phyloP scores from a whole-genome alignment of 345 rosid species.

The Luvunga scandens region DNA sequence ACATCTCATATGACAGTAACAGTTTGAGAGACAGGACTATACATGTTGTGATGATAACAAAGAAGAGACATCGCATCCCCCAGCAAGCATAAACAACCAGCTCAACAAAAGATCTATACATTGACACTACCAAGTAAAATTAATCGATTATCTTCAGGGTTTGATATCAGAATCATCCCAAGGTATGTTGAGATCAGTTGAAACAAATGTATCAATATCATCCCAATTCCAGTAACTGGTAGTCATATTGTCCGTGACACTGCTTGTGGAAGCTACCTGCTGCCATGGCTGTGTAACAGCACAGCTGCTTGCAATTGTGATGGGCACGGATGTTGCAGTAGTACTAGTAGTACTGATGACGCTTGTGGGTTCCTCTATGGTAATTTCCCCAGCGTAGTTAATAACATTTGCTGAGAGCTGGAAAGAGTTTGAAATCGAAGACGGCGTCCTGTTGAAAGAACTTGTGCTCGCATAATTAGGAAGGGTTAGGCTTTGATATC shows the following conservation, averaged over 20 bases:
- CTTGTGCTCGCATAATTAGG: slow-evolving; percentile 23
- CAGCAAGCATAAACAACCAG: not conserved
- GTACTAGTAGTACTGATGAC: slow-evolving; percentile 11
- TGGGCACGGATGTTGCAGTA: slow-evolving; percentile 22
- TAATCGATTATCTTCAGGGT: slow-evolving; percentile 23
- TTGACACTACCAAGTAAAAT: slow-evolving; percentile 8
- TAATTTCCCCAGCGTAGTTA: slow-evolving; percentile 12
- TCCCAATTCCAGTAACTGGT: slow-evolving; percentile 56
- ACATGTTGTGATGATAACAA: slow-evolving; percentile 9
- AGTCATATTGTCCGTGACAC: slow-evolving; percentile 25
- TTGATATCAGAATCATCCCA: slow-evolving; percentile 56
- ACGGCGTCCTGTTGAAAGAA: slow-evolving; percentile 26
- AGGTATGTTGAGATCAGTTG: slow-evolving; percentile 42
- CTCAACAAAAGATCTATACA: slow-evolving; percentile 1
- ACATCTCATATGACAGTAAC: slow-evolving; percentile 8
- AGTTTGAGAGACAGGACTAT: slow-evolving; percentile 14
- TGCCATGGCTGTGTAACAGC: slow-evolving; percentile 29
- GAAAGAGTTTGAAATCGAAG: slow-evolving; percentile 30
- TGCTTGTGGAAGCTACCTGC: slow-evolving; percentile 14
- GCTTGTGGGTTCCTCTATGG: slow-evolving; percentile 30
- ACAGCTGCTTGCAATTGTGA: slow-evolving; percentile 7
- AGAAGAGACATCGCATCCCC: not conserved
- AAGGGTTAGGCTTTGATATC: slow-evolving; percentile 19
- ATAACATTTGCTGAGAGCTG: slow-evolving; percentile 21
- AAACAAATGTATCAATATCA: slow-evolving; percentile 44